These are phyloP conservation scores for Plasmodium ovale DNA, from an alignment of 169 alveolate species.

Conservation along the genomic window DNA sequence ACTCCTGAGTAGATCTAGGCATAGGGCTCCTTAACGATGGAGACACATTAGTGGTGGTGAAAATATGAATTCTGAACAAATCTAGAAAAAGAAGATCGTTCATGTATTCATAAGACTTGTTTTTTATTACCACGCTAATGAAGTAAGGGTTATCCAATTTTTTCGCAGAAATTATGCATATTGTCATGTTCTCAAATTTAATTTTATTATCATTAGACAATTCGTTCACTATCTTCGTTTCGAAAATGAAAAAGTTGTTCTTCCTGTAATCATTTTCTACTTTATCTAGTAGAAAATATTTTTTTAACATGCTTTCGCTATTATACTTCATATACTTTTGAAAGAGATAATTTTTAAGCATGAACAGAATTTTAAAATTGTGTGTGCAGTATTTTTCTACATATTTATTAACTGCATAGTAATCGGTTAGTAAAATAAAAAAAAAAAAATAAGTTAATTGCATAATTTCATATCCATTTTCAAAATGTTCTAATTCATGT, in stretches of 20 bases:
- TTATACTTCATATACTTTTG: conserved; percentile 48
- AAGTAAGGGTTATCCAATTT: conserved; percentile 18
- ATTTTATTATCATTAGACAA: conserved; percentile 28
- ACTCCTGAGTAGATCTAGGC: neutral
- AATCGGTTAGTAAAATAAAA: conserved; percentile 48
- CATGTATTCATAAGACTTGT: conserved; percentile 69
- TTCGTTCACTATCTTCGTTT: conserved; percentile 45
- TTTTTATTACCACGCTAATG: conserved; percentile 20
- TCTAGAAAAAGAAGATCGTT: conserved; percentile 43
- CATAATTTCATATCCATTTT: conserved; percentile 56
- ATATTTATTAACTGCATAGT: conserved; percentile 1
- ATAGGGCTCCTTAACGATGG: neutral
- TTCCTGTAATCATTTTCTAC: conserved; percentile 19
- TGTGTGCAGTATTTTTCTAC: conserved; percentile 26
- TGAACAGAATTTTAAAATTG: conserved; percentile 52
- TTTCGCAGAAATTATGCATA: conserved; percentile 24
- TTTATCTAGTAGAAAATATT: conserved; percentile 35
- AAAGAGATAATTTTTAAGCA: conserved; percentile 45
- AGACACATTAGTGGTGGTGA: conserved; percentile 12
- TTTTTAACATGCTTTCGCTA: conserved; percentile 22
- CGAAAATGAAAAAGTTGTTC: conserved; percentile 43
- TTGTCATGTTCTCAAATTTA: conserved; percentile 37
- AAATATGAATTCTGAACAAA: conserved; percentile 32
- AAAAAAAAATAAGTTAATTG: conserved; percentile 57
- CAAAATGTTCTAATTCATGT: conserved; percentile 43